These are phyloP conservation scores for Cutaneotrichosporon mucoides DNA, from an alignment of 1,284 basidiomycete species.

Conservation along the genomic window DNA sequence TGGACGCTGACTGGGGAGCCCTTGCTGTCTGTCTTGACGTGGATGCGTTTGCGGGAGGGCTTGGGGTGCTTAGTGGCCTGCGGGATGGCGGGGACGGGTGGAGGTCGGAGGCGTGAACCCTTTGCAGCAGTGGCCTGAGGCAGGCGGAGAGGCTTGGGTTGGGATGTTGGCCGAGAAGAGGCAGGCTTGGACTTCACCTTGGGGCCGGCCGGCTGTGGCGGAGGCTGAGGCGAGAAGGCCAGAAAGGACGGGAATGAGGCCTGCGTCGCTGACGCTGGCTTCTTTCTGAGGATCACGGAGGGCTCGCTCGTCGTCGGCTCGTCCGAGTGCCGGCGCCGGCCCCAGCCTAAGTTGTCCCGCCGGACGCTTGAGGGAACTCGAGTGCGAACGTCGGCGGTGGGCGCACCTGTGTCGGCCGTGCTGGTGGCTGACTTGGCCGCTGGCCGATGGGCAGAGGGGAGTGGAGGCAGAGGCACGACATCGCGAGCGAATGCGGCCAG, in stretches of 20 bases:
- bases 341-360: slow-evolving; percentile 39
- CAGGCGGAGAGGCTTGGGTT: too few species aligned
- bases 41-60: not conserved
- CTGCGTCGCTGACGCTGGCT: not conserved
- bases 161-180: too few species aligned
- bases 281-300: not conserved
- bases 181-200: too few species aligned
- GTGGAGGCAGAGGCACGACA: not conserved
- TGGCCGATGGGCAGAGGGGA: too few species aligned
- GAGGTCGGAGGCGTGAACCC: too few species aligned
- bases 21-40: not conserved
- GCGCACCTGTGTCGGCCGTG: too few species aligned
- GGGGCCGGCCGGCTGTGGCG: too few species aligned
- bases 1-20: not conserved
- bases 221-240: not conserved
- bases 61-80: too few species aligned
- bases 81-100: too few species aligned
- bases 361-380: slow-evolving; percentile 17
- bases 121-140: too few species aligned
- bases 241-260: slow-evolving; percentile 5
- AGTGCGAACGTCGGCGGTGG: not conserved
- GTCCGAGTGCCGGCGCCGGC: slow-evolving; percentile 23
- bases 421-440: too few species aligned
- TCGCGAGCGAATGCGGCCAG: slow-evolving; percentile 33
- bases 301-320: not conserved